Percentiles rank a stretch among this genome's conserved stretches.
phyloP scores from a whole-genome alignment of 1,139 yeast species.

The Candida sanyaensis region DNA sequence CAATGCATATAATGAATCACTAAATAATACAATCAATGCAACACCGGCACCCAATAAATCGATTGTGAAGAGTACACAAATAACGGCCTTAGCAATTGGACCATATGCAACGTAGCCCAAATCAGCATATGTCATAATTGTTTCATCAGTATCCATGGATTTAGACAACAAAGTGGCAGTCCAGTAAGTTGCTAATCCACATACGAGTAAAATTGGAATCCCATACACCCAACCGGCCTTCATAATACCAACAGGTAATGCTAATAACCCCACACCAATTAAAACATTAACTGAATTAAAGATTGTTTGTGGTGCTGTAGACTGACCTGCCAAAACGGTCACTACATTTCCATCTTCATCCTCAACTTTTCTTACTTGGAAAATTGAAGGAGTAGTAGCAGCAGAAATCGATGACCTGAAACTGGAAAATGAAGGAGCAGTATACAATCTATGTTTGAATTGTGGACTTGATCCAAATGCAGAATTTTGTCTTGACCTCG shows the following conservation, averaged over 20 bases:
- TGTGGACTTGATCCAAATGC: slow-evolving; percentile 17
- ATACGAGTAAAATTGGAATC: slow-evolving; percentile 35
- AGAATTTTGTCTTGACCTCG: slow-evolving; percentile 35
- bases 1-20: slow-evolving; percentile 52
- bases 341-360: slow-evolving; percentile 73
- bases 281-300: slow-evolving; percentile 50
- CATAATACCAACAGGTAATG: slow-evolving; percentile 48
- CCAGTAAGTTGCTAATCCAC: slow-evolving; percentile 48
- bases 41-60: slow-evolving; percentile 62
- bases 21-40: slow-evolving; percentile 53
- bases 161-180: slow-evolving; percentile 43
- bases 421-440: slow-evolving; percentile 40
- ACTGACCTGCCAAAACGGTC: slow-evolving; percentile 77
- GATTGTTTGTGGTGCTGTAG: slow-evolving; percentile 56
- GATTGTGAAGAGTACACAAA: slow-evolving; percentile 41
- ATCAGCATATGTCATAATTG: slow-evolving; percentile 87
- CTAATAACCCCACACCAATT: slow-evolving; percentile 52
- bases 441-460: slow-evolving; percentile 17
- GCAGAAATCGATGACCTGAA: slow-evolving; percentile 35
- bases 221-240: slow-evolving; percentile 52
- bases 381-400: slow-evolving; percentile 52
- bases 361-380: slow-evolving; percentile 66
- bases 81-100: slow-evolving; percentile 41
- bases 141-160: slow-evolving; percentile 67
- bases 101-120: slow-evolving; percentile 76